These are phyloP conservation scores for Mycosphaerelloides madeirae DNA, from an alignment of 2,329 filamentous ascomycete genomes.

Conservation along the genomic window DNA sequence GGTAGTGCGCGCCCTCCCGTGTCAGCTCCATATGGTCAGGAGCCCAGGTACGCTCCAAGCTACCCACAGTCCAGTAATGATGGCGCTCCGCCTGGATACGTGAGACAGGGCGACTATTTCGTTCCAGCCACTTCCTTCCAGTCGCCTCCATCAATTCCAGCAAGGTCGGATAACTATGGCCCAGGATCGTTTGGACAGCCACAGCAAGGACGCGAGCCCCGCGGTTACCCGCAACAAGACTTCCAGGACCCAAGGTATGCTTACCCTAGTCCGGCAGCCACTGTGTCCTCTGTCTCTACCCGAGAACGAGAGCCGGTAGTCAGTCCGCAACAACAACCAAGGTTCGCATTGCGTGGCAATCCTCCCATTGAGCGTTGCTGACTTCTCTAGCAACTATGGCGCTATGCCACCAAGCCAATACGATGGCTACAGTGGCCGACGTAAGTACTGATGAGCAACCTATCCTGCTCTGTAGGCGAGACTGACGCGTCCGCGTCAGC, in stretches of 20 bases:
- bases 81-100: slow-evolving; percentile 31
- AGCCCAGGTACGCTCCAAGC: slow-evolving; percentile 29
- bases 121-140: slow-evolving; percentile 30
- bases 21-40: slow-evolving; percentile 25
- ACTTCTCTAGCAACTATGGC: slow-evolving; percentile 27
- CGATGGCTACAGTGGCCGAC: slow-evolving; percentile 29
- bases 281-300: slow-evolving; percentile 25
- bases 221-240: slow-evolving; percentile 28
- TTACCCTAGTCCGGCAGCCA: slow-evolving; percentile 33
- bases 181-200: slow-evolving; percentile 21
- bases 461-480: slow-evolving; percentile 3
- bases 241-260: slow-evolving; percentile 32
- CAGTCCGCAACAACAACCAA: slow-evolving; percentile 26
- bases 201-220: slow-evolving; percentile 19
- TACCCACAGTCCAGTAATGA: slow-evolving; percentile 24
- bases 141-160: slow-evolving; percentile 19
- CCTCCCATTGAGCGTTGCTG: slow-evolving; percentile 14
- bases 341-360: slow-evolving; percentile 25
- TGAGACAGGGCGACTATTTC: slow-evolving; percentile 31
- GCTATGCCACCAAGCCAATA: slow-evolving; percentile 23
- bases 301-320: slow-evolving; percentile 27
- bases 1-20: slow-evolving; percentile 21
- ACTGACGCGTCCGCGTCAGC: slow-evolving; percentile 20
- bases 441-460: slow-evolving; percentile 28
- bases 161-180: slow-evolving; percentile 25